Percentiles rank a stretch among this genome's conserved stretches.
Conservation (phyloP, 164 flowering plant species). For the Chloranthus sessilifolius region DNA sequence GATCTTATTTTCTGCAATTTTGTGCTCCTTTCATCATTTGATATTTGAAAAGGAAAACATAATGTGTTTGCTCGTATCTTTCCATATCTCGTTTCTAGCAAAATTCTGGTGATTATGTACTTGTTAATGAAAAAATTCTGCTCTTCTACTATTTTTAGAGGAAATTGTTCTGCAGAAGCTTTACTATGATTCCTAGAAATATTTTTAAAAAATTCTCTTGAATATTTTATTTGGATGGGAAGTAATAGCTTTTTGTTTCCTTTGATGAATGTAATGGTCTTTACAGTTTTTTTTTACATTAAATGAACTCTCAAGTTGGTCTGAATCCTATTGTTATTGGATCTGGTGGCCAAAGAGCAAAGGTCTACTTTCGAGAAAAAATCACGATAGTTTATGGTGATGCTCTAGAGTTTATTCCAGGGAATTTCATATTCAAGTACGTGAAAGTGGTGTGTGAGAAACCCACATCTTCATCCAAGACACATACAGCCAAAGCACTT, state of each 20-base stretch:
- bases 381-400: slow-evolving; percentile 44
- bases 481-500: not conserved
- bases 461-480: slow-evolving; percentile 10
- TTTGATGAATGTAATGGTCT: not conserved
- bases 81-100: too few species aligned
- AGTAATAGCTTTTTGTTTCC: slow-evolving; percentile 1
- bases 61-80: not conserved
- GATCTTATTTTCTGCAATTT: not conserved
- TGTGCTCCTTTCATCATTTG: not conserved
- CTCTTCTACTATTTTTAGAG: not conserved
- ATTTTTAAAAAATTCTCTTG: not conserved
- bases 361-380: slow-evolving; percentile 41
- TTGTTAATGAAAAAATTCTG: too few species aligned
- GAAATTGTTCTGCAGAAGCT: not conserved
- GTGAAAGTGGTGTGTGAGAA: slow-evolving; percentile 12
- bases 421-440: slow-evolving; percentile 61
- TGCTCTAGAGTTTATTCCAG: slow-evolving; percentile 85
- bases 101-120: too few species aligned
- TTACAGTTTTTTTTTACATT: not conserved
- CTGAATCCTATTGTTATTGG: slow-evolving; percentile 74
- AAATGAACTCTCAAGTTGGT: slow-evolving; percentile 50
- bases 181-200: not conserved
- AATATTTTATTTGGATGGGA: too few species aligned
- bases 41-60: not conserved
- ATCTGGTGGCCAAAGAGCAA: slow-evolving; percentile 48